Evolutionary conservation across 257 asterid species (phyloP).

Genomic region (Solanum peruvianum): DNA sequence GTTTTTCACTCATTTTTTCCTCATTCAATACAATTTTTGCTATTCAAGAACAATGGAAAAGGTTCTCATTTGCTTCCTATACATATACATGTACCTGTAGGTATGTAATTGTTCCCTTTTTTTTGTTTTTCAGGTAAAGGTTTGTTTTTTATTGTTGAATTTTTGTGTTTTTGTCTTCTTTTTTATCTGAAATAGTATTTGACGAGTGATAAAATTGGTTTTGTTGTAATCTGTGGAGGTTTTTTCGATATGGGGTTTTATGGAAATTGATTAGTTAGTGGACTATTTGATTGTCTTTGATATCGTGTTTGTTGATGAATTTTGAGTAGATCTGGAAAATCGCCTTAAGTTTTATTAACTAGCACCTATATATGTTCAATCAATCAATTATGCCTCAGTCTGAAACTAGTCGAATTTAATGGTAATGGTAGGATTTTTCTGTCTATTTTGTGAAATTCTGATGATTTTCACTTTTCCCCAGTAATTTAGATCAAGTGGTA

Average conservation of each 20-base stretch:
- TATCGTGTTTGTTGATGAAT: background rate
- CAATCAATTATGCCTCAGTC: background rate
- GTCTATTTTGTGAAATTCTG: background rate
- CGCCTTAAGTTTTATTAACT: background rate
- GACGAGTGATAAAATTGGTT: background rate
- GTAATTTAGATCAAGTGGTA: background rate
- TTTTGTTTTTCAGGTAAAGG: background rate
- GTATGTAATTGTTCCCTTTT: background rate
- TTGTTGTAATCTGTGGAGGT: background rate
- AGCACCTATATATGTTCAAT: no score
- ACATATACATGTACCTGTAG: background rate
- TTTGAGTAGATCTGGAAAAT: background rate
- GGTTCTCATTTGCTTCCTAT: background rate
- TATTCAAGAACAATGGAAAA: background rate
- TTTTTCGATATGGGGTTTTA: background rate
- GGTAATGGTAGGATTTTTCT: background rate
- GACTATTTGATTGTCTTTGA: background rate
- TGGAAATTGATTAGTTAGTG: background rate
- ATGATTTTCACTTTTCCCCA: background rate
- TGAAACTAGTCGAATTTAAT: background rate
- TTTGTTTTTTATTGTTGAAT: background rate
- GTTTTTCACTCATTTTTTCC: background rate
- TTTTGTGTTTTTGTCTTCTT: background rate
- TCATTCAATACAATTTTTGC: no score
- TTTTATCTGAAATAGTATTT: background rate